Base-by-base conservation (phyloP, 2,329 filamentous ascomycete species). In the Stylonectria norvegica region DNA sequence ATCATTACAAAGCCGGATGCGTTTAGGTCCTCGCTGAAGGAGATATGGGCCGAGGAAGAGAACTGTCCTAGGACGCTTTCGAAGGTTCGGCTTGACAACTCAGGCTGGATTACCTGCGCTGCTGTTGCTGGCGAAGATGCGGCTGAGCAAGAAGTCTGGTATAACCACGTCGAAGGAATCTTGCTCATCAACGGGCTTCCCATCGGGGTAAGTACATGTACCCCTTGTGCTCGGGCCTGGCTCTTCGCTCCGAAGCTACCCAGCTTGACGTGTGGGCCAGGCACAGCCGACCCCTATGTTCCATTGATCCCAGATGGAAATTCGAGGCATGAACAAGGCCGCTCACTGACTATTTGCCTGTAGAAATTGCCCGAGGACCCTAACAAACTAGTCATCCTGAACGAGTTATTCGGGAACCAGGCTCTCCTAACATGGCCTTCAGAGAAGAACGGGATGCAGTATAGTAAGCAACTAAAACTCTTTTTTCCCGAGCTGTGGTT, bases 381-480 rank as follows among this genome's bases (percentile, higher is more conserved):
- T 20, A 68, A 66, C 14, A 64, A 68, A 0, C 42, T 48, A 0
- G 46, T 63, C 4, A 37, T 53, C 1, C 62, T 81, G 16, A 59
- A 63, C 4, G 64, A 70, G 5, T 63, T 85, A 0, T 81, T 85
- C 51, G 76, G 76, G 0, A 62, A 71, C 3, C 70, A 76, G 17
- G 65, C 64, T 11, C 67, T 81, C 0, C 63, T 70, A 2, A 74
- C 71, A 0, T 76, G 58, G 19, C 75, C 79, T 0, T 83, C 80
- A 0, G 38, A 50, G 0, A 48, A 75, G 0, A 58, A 50, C 0
- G 77, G 74, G 0, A 83, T 85, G 77, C 69, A 67, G 1, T 74
- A 79, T 63, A 9, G 47, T 51, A 33, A 36, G 43, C n/a, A 4
- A 8, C 20, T 9, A 2, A 23, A 3, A 22, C n/a, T n/a, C 12